A percentile compares a stretch with the other conserved stretches of the same genome.
phyloP scores from a whole-genome alignment of 2,329 filamentous ascomycete species.

The Cryphonectria nitschkei region DNA sequence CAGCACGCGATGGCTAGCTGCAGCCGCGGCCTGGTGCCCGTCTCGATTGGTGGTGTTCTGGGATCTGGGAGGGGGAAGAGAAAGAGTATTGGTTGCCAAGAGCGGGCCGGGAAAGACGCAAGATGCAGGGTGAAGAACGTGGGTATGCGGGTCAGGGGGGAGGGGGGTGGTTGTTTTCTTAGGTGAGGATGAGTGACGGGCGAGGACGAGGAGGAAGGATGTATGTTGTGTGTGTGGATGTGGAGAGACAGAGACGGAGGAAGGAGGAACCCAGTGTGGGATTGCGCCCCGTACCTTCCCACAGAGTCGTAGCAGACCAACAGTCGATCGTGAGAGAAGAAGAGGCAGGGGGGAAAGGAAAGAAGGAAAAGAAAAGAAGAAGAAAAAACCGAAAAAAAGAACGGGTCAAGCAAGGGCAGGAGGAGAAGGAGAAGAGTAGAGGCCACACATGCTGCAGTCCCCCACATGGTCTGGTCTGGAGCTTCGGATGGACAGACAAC shows the following conservation, averaged over 20 bases:
- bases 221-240: background rate
- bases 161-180: background rate
- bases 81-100: constrained; percentile 22
- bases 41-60: constrained; percentile 19
- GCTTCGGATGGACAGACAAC: constrained; percentile 1
- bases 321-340: background rate
- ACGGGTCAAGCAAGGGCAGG: background rate
- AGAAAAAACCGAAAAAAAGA: background rate
- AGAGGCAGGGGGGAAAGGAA: background rate
- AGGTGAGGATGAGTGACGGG: background rate
- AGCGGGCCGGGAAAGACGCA: constrained; percentile 16
- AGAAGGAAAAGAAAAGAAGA: background rate
- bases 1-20: constrained; percentile 18
- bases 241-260: background rate
- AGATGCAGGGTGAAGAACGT: constrained; percentile 17
- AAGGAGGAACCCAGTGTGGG: background rate
- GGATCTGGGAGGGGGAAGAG: background rate
- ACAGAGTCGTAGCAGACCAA: background rate
- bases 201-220: background rate
- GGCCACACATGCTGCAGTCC: background rate
- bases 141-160: constrained; percentile 1
- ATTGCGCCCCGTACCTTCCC: background rate
- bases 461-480: constrained; percentile 3
- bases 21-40: constrained; percentile 21
- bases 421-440: background rate